These are phyloP conservation scores for Crinitomyces ghanaensis DNA, from an alignment of 805 yeast species.

Conservation along the genomic window DNA sequence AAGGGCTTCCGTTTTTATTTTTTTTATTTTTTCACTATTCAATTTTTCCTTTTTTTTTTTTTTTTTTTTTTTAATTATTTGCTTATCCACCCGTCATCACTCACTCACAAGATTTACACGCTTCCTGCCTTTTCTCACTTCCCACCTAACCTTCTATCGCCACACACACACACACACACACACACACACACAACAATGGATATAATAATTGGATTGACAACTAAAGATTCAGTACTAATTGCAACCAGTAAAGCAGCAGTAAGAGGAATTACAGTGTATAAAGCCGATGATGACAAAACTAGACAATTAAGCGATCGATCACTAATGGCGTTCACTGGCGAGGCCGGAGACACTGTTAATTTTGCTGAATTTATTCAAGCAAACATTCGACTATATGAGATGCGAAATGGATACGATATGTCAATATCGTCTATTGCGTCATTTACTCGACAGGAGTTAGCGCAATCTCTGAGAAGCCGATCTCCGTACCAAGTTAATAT, in stretches of 20 bases:
- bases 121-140: too few species aligned
- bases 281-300: conserved; percentile 72
- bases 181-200: conserved; percentile 46
- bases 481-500: conserved; percentile 93
- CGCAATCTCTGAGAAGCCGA: conserved; percentile 79
- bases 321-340: conserved; percentile 85
- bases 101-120: too few species aligned
- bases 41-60: too few species aligned
- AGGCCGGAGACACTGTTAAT: conserved; percentile 90
- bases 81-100: too few species aligned
- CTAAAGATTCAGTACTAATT: conserved; percentile 67
- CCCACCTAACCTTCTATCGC: neutral
- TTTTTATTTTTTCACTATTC: too few species aligned
- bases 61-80: too few species aligned
- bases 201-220: conserved; percentile 75
- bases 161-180: neutral
- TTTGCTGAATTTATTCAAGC: conserved; percentile 94
- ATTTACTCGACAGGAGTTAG: conserved; percentile 79
- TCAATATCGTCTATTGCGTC: conserved; percentile 80
- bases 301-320: conserved; percentile 61
- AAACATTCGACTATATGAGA: conserved; percentile 74
- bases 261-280: conserved; percentile 75
- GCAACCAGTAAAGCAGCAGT: conserved; percentile 95
- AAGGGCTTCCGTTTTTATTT: too few species aligned
- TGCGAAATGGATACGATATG: conserved; percentile 74